Percentiles rank a stretch among this genome's conserved stretches.
Evolutionary conservation across 495 filamentous ascomycete genomes (phyloP).

Genomic region (Aspergillus bridgeri): DNA sequence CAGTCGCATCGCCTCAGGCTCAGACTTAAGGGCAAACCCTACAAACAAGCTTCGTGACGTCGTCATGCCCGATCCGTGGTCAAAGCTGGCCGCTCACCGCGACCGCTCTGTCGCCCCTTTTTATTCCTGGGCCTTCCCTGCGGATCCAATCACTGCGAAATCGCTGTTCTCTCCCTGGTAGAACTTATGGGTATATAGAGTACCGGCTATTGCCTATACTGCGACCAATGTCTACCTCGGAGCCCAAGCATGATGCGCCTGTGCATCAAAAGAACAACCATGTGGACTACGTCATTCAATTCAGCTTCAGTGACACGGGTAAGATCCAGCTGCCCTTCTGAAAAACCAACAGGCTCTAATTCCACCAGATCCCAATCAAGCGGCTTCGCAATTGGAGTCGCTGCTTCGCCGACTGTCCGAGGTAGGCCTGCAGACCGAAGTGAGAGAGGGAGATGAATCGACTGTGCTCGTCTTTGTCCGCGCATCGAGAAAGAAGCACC

Average conservation of each 20-base stretch:
- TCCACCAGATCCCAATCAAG: slow-evolving; percentile 58
- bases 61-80: neutral
- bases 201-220: neutral
- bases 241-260: slow-evolving; percentile 16
- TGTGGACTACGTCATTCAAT: slow-evolving; percentile 93
- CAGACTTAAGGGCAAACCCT: neutral
- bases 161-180: neutral
- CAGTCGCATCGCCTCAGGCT: neutral
- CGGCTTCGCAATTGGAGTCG: slow-evolving; percentile 67
- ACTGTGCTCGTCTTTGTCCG: slow-evolving; percentile 82
- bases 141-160: neutral
- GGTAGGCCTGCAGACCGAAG: slow-evolving; percentile 79
- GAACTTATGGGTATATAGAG: neutral
- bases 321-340: slow-evolving; percentile 15
- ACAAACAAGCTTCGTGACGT: slow-evolving; percentile 5
- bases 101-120: neutral
- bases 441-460: slow-evolving; percentile 72
- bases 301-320: slow-evolving; percentile 66
- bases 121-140: neutral
- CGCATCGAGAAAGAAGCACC: slow-evolving; percentile 45
- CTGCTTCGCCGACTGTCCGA: slow-evolving; percentile 67
- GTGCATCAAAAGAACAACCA: slow-evolving; percentile 47
- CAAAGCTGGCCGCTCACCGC: neutral
- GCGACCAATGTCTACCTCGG: slow-evolving; percentile 28
- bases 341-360: slow-evolving; percentile 10